phyloP scores from a whole-genome alignment of 495 filamentous ascomycete genomes.

The Penicillium paradoxum region DNA sequence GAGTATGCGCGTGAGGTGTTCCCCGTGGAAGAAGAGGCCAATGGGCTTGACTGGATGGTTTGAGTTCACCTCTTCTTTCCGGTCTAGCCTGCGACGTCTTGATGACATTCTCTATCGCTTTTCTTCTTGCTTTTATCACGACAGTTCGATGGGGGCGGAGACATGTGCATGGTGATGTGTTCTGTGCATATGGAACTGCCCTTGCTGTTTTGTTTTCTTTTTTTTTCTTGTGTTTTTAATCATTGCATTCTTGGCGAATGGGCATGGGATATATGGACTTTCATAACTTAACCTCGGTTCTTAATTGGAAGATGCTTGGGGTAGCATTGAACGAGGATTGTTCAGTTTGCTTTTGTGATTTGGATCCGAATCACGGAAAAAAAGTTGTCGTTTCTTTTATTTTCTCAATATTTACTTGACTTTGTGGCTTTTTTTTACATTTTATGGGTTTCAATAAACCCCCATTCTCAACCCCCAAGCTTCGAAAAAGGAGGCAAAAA shows the following conservation, averaged over 20 bases:
- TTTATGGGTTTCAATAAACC: background rate
- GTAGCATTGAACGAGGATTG: slow-evolving; percentile 7
- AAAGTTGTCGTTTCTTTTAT: slow-evolving; percentile 3
- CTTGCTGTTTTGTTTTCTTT: slow-evolving; percentile 20
- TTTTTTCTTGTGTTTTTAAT: slow-evolving; percentile 14
- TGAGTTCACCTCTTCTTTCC: slow-evolving; percentile 22
- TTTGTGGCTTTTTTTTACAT: background rate
- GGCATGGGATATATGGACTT: slow-evolving; percentile 34
- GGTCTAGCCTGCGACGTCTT: slow-evolving; percentile 2
- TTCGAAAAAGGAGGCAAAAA: slow-evolving; percentile 5
- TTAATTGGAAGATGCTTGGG: slow-evolving; percentile 21
- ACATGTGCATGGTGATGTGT: slow-evolving; percentile 29
- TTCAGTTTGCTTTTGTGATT: slow-evolving; percentile 1
- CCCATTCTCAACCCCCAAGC: background rate
- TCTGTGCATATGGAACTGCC: slow-evolving; percentile 24
- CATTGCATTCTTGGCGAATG: slow-evolving; percentile 34
- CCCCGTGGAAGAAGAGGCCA: slow-evolving; percentile 86
- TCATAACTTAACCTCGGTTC: slow-evolving; percentile 18
- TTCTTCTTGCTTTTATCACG: slow-evolving; percentile 7
- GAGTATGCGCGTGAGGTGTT: slow-evolving; percentile 96
- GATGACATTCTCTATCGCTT: slow-evolving; percentile 1
- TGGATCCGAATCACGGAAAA: slow-evolving; percentile 1
- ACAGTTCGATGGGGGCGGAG: slow-evolving; percentile 17
- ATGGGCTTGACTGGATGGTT: slow-evolving; percentile 89
- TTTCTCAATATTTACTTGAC: background rate